Conservation (phyloP, 345 rosid genomes). For the Luvunga scandens region DNA sequence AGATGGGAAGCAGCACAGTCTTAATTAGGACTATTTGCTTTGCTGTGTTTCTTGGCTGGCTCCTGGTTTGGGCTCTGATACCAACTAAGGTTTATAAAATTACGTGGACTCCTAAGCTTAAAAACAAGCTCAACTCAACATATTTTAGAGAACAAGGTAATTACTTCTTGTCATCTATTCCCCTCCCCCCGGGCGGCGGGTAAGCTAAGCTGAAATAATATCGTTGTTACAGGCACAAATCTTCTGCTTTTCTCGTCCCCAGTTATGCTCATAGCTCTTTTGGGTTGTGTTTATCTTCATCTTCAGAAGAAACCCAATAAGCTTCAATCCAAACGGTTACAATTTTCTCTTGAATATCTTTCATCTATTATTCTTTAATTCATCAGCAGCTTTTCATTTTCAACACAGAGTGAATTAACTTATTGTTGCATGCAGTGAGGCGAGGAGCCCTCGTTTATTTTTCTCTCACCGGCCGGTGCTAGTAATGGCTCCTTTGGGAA, state of each 20-base stretch:
- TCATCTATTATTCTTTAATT: background rate
- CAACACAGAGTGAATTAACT: background rate
- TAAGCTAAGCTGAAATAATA: background rate
- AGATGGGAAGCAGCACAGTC: slow-evolving; percentile 14
- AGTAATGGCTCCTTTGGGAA: slow-evolving; percentile 64
- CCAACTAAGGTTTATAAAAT: slow-evolving; percentile 42
- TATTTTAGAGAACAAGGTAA: slow-evolving; percentile 59
- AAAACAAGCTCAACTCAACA: slow-evolving; percentile 39
- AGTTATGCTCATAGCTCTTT: slow-evolving; percentile 50
- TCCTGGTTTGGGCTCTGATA: slow-evolving; percentile 48
- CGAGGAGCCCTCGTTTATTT: background rate
- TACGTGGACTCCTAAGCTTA: slow-evolving; percentile 43
- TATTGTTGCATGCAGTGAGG: background rate
- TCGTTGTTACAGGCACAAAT: slow-evolving; percentile 43
- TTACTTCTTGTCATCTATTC: background rate
- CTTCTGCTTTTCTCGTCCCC: slow-evolving; percentile 63
- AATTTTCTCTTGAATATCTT: slow-evolving; percentile 13
- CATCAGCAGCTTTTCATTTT: background rate
- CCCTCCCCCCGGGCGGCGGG: no score
- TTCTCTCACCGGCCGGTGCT: slow-evolving; percentile 34
- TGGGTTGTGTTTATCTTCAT: slow-evolving; percentile 65
- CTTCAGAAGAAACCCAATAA: slow-evolving; percentile 31
- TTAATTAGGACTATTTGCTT: slow-evolving; percentile 26
- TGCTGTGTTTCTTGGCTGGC: slow-evolving; percentile 47
- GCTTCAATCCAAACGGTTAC: slow-evolving; percentile 25